phyloP scores from a whole-genome alignment of 345 rosid genomes.

The Raphanus raphanistrum region DNA sequence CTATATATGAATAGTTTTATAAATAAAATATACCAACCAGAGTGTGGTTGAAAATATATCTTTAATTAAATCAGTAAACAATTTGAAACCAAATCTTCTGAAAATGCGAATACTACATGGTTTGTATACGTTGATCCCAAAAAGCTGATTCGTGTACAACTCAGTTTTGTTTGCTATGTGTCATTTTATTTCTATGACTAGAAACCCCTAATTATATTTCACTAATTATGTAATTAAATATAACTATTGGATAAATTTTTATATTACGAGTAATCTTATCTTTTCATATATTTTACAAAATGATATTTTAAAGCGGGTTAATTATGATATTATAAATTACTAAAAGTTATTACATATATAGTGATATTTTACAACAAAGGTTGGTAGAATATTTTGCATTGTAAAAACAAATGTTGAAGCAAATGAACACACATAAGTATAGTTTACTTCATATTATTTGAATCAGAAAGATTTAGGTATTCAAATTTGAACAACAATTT shows the following conservation, averaged over 20 bases:
- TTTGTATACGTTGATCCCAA: constrained; percentile 14
- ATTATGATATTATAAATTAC: background rate
- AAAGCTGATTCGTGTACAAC: constrained; percentile 16
- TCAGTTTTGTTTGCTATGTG: constrained; percentile 30
- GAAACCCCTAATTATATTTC: background rate
- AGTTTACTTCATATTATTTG: background rate
- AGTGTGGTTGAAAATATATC: constrained; percentile 9
- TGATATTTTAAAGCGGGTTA: background rate
- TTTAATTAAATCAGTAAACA: background rate
- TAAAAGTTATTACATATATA: no score
- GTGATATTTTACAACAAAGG: background rate
- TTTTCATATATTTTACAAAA: background rate
- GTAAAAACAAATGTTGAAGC: background rate
- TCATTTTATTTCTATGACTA: constrained; percentile 17
- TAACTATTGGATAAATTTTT: background rate
- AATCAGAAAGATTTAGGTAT: background rate
- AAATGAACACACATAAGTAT: background rate
- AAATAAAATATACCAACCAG: background rate
- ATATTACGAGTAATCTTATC: background rate
- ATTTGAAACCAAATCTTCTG: background rate
- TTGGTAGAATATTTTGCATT: background rate
- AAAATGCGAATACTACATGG: background rate
- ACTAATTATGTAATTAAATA: background rate
- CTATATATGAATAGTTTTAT: constrained; percentile 17
- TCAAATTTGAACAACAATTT: background rate